phyloP scores from a whole-genome alignment of 2,329 filamentous ascomycete genomes.

The Fusarium mundagurra region DNA sequence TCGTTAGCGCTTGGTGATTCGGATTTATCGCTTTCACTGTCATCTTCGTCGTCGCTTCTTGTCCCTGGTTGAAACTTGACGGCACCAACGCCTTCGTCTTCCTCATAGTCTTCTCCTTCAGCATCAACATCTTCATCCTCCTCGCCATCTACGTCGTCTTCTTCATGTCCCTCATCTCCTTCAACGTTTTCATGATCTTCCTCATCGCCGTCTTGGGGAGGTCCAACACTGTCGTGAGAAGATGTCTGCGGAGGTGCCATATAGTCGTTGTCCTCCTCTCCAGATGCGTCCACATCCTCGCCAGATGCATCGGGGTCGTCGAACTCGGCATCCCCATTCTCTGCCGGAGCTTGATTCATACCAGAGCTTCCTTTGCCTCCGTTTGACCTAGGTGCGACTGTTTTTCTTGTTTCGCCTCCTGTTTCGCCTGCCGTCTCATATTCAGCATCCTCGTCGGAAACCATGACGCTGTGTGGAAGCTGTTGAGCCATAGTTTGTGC shows the following conservation, averaged over 20 bases:
- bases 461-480: slow-evolving; percentile 64
- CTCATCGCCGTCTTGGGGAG: slow-evolving; percentile 44
- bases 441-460: slow-evolving; percentile 61
- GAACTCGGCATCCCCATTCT: slow-evolving; percentile 49
- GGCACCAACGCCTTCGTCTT: slow-evolving; percentile 65
- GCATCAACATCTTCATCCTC: slow-evolving; percentile 51
- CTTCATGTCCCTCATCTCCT: slow-evolving; percentile 51
- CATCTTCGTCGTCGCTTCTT: slow-evolving; percentile 58
- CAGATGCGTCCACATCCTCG: slow-evolving; percentile 56
- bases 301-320: slow-evolving; percentile 54
- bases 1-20: slow-evolving; percentile 61
- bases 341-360: slow-evolving; percentile 14
- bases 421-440: slow-evolving; percentile 50
- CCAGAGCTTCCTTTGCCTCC: neutral
- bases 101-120: slow-evolving; percentile 51
- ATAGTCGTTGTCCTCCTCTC: slow-evolving; percentile 53
- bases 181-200: slow-evolving; percentile 37
- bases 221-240: slow-evolving; percentile 42
- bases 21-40: slow-evolving; percentile 58
- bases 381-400: slow-evolving; percentile 32
- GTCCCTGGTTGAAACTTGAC: slow-evolving; percentile 65
- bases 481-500: slow-evolving; percentile 67
- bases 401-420: slow-evolving; percentile 42
- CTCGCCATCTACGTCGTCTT: slow-evolving; percentile 41
- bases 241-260: slow-evolving; percentile 42